Conservation (phyloP, 805 yeast species). For the Saccharomycopsis oosterbeekiorum region DNA sequence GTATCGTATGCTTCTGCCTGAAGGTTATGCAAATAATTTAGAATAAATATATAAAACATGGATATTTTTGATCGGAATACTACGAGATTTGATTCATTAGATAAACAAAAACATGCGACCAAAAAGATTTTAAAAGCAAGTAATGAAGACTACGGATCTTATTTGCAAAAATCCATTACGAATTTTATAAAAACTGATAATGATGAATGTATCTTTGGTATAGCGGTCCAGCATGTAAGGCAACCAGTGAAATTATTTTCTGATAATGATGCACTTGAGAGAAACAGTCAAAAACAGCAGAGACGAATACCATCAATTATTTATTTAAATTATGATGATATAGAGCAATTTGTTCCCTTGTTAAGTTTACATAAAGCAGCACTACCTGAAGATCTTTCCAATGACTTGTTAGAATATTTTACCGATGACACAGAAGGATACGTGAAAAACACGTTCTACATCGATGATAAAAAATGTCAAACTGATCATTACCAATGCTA, state of each 20-base stretch:
- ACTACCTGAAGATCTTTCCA: conserved; percentile 42
- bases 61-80: too few relatives aligned
- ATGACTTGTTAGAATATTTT: conserved; percentile 33
- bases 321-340: conserved; percentile 9
- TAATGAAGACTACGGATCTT: neutral
- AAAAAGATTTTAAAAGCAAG: neutral
- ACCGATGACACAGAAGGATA: conserved; percentile 33
- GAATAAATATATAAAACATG: too few relatives aligned
- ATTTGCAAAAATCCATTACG: neutral
- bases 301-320: conserved; percentile 33
- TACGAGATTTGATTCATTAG: neutral
- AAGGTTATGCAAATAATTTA: too few relatives aligned
- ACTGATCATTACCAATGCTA: conserved; percentile 38
- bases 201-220: neutral
- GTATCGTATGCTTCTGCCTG: too few relatives aligned
- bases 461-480: conserved; percentile 52
- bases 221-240: neutral
- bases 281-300: neutral
- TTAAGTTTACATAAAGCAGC: conserved; percentile 41
- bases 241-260: neutral
- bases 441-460: conserved; percentile 38
- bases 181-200: neutral
- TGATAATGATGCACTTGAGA: neutral
- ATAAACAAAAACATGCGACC: neutral
- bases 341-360: conserved; percentile 32